These are phyloP conservation scores for Saccharomycopsis sp. DNA, from an alignment of 805 yeast species.

Conservation along the genomic window DNA sequence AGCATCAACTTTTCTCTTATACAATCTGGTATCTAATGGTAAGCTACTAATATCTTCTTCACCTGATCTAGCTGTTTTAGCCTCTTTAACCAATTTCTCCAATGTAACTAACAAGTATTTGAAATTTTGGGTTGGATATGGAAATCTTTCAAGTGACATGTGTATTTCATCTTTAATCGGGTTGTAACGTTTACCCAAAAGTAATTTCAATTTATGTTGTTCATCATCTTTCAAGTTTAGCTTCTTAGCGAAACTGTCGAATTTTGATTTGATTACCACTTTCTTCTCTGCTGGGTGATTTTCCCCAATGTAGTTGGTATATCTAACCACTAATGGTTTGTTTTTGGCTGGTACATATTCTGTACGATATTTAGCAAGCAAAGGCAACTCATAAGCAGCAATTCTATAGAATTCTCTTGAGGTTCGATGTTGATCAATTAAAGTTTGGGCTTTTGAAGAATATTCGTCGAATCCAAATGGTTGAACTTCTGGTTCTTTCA, in stretches of 20 bases:
- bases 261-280: constrained; percentile 50
- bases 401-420: constrained; percentile 71
- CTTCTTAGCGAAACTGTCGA: constrained; percentile 27
- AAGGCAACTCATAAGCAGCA: constrained; percentile 90
- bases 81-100: constrained; percentile 51
- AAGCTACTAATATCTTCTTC: constrained; percentile 61
- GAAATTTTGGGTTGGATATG: constrained; percentile 83
- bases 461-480: constrained; percentile 58
- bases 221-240: constrained; percentile 46
- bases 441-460: constrained; percentile 65
- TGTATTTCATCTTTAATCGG: constrained; percentile 49
- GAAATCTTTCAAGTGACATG: constrained; percentile 57
- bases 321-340: constrained; percentile 59
- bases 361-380: constrained; percentile 67
- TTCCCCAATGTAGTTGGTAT: constrained; percentile 70
- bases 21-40: constrained; percentile 67
- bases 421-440: constrained; percentile 63
- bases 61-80: constrained; percentile 44
- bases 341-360: constrained; percentile 46
- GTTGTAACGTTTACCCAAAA: constrained; percentile 76
- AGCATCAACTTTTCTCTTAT: constrained; percentile 36
- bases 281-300: constrained; percentile 60
- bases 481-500: constrained; percentile 33
- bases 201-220: constrained; percentile 66
- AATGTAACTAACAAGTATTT: constrained; percentile 60